Evolutionary conservation across 352 stramenopile genomes (phyloP).

Genomic region (Phytophthora idaei): DNA sequence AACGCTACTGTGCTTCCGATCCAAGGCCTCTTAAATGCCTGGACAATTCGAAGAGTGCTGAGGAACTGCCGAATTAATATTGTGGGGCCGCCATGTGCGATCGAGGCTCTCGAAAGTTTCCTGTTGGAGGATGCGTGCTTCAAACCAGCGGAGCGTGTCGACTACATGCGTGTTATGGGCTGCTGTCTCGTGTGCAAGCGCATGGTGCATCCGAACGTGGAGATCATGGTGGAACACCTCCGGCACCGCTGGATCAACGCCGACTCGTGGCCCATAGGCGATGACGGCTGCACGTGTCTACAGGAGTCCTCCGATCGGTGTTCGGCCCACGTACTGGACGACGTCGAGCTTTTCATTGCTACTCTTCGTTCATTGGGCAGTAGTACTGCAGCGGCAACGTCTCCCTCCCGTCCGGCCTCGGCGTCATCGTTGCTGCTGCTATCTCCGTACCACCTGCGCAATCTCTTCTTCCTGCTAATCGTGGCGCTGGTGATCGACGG

Average conservation of each 20-base stretch:
- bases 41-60: constrained; percentile 51
- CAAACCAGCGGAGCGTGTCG: constrained; percentile 49
- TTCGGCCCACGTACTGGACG: constrained; percentile 40
- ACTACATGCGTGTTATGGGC: constrained; percentile 55
- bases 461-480: constrained; percentile 54
- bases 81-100: constrained; percentile 47
- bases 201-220: constrained; percentile 55
- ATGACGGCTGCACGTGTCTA: constrained; percentile 43
- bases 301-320: constrained; percentile 20
- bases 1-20: constrained; percentile 54
- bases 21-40: constrained; percentile 53
- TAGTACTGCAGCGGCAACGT: background rate
- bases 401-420: background rate
- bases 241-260: constrained; percentile 45
- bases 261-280: constrained; percentile 36
- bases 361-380: constrained; percentile 28
- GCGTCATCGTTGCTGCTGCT: constrained; percentile 11
- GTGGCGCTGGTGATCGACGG: constrained; percentile 52
- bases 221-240: constrained; percentile 62
- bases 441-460: constrained; percentile 39
- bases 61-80: constrained; percentile 57
- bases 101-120: constrained; percentile 7
- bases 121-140: constrained; percentile 29
- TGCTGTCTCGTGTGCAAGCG: constrained; percentile 55
- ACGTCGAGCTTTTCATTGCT: constrained; percentile 38